A percentile compares a stretch with the other conserved stretches of the same genome.
Conservation (phyloP, 106 monocot species). For the Dendrobium officinale region DNA sequence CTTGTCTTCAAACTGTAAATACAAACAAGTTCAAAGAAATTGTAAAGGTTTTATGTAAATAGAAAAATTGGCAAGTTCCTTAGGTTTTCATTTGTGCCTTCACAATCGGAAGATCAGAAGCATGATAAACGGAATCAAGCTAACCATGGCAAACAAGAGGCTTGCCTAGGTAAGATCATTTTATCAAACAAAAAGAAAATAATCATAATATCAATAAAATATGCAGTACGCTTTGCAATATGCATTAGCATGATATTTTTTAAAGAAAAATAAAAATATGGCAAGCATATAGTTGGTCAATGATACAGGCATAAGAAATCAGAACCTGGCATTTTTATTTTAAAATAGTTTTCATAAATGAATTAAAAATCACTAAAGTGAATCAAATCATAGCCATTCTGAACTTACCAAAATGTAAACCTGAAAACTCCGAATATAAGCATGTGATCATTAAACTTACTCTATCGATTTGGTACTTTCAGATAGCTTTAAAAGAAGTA, state of each 20-base stretch:
- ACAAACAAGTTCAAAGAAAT: too few relatives aligned
- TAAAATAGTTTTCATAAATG: neutral
- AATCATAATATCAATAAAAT: neutral
- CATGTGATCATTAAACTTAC: slow-evolving; percentile 27
- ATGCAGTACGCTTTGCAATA: neutral
- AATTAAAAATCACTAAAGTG: neutral
- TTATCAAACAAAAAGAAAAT: neutral
- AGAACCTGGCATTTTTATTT: neutral
- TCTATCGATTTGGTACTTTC: slow-evolving; percentile 59
- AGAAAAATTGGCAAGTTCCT: too few relatives aligned
- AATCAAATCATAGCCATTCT: neutral
- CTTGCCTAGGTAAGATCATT: neutral
- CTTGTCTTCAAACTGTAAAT: too few relatives aligned
- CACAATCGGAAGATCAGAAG: neutral
- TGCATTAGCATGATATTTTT: neutral
- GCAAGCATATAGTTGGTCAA: neutral
- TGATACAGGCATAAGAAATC: neutral
- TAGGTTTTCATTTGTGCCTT: too few relatives aligned
- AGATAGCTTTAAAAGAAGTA: slow-evolving; percentile 56
- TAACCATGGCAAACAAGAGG: neutral
- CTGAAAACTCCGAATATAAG: neutral
- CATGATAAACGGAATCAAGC: neutral
- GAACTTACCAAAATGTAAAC: neutral
- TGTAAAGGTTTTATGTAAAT: too few relatives aligned
- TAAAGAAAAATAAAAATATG: neutral